These are phyloP conservation scores for Hygrophoropsis aurantiaca DNA, from an alignment of 768 basidiomycete species.

Conservation along the genomic window DNA sequence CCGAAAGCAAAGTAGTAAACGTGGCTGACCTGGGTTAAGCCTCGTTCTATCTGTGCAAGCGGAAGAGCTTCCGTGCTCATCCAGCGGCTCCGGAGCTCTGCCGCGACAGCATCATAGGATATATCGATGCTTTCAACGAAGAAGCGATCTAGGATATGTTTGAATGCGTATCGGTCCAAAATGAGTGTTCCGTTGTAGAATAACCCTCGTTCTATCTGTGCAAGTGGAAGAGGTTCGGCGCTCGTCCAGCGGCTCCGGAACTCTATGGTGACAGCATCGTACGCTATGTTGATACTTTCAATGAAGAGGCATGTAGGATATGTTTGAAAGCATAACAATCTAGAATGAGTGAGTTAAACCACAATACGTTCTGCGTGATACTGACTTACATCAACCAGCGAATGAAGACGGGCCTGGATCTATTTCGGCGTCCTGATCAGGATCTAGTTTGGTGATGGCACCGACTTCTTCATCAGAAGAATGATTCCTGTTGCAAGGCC, in stretches of 20 bases:
- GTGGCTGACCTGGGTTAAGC: slow-evolving; percentile 34
- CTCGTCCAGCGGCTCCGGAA: too few species aligned
- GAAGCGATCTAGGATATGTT: slow-evolving; percentile 62
- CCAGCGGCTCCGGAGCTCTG: slow-evolving; percentile 41
- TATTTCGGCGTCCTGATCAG: slow-evolving; percentile 38
- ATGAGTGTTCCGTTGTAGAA: slow-evolving; percentile 59
- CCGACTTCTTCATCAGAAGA: slow-evolving; percentile 20
- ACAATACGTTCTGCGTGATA: too few species aligned
- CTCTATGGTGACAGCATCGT: too few species aligned
- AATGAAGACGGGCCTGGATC: slow-evolving; percentile 77
- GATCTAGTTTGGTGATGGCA: slow-evolving; percentile 18
- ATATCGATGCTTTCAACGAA: slow-evolving; percentile 62
- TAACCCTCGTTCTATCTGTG: too few species aligned
- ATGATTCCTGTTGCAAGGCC: slow-evolving; percentile 18
- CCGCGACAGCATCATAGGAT: slow-evolving; percentile 46
- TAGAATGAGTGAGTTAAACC: too few species aligned
- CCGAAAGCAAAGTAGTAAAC: not conserved
- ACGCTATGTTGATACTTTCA: too few species aligned
- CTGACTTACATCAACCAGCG: too few species aligned
- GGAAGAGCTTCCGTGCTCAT: slow-evolving; percentile 33
- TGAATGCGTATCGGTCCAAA: slow-evolving; percentile 47
- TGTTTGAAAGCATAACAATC: too few species aligned
- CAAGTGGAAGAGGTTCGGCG: too few species aligned
- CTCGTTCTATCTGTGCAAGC: slow-evolving; percentile 40
- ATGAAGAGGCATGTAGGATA: too few species aligned